These are phyloP conservation scores for Euphorbia lathyris DNA, from an alignment of 345 rosid species.

Conservation along the genomic window DNA sequence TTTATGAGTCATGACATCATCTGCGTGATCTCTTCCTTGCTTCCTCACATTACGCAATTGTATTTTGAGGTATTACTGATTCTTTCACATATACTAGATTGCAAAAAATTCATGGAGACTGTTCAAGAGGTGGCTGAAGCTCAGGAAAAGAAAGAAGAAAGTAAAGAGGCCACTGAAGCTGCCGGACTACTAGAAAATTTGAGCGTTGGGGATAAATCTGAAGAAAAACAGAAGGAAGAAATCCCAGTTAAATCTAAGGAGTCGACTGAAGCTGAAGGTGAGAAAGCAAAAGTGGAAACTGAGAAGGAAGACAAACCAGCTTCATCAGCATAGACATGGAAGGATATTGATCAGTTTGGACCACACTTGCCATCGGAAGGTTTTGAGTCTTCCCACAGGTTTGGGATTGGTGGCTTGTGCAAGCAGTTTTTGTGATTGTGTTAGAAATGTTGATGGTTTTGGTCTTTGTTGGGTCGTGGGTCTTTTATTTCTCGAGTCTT, in stretches of 20 bases:
- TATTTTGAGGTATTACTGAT: neutral
- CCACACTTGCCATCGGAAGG: neutral
- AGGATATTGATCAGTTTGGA: neutral
- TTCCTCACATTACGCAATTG: neutral
- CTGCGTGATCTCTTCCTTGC: neutral
- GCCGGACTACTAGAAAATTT: constrained; percentile 67
- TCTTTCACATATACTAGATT: constrained; percentile 42
- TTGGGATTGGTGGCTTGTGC: constrained; percentile 3
- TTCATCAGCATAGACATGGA: constrained; percentile 28
- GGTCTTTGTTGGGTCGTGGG: neutral
- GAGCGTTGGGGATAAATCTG: constrained; percentile 56
- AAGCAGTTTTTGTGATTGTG: constrained; percentile 1
- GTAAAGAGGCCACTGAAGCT: constrained; percentile 58
- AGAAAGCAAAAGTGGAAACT: constrained; percentile 33
- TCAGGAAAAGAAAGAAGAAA: constrained; percentile 54
- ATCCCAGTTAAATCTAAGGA: constrained; percentile 32
- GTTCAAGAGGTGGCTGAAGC: constrained; percentile 71
- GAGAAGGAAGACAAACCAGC: constrained; percentile 49
- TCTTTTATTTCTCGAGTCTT: too few relatives aligned
- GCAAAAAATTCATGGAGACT: constrained; percentile 77
- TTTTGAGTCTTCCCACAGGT: constrained; percentile 6
- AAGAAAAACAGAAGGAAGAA: constrained; percentile 29
- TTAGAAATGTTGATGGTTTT: constrained; percentile 8
- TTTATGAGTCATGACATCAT: too few relatives aligned
- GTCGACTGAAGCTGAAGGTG: constrained; percentile 7